phyloP scores from a whole-genome alignment of 2,329 filamentous ascomycete species.

The Phialophora macrospora region DNA sequence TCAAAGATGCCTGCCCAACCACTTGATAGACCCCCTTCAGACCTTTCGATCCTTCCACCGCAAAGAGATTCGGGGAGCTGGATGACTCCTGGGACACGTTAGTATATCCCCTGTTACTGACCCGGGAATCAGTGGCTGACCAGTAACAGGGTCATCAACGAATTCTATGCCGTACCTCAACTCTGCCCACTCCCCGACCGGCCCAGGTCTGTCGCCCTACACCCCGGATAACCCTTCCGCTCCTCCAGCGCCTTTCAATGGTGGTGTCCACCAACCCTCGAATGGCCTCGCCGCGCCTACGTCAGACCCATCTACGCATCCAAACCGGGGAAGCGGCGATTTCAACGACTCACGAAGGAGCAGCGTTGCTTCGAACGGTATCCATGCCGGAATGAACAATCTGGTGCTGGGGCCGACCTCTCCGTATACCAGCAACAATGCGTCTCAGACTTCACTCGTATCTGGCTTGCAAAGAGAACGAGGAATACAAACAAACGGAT shows the following conservation, averaged over 20 bases:
- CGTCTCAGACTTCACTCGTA: slow-evolving; percentile 53
- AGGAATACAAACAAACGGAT: slow-evolving; percentile 47
- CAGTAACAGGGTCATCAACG: slow-evolving; percentile 52
- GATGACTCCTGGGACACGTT: slow-evolving; percentile 64
- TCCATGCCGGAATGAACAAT: slow-evolving; percentile 56
- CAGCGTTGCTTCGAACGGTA: slow-evolving; percentile 53
- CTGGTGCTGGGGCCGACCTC: slow-evolving; percentile 54
- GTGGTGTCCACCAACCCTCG: slow-evolving; percentile 46
- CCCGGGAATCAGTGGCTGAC: slow-evolving; percentile 4
- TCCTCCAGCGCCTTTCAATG: slow-evolving; percentile 48
- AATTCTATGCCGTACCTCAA: slow-evolving; percentile 52
- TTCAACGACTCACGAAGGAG: slow-evolving; percentile 54
- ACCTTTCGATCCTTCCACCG: slow-evolving; percentile 51
- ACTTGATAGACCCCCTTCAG: slow-evolving; percentile 50
- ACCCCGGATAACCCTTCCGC: slow-evolving; percentile 48
- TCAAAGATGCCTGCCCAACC: slow-evolving; percentile 47
- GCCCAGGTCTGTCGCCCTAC: slow-evolving; percentile 50
- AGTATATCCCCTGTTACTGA: slow-evolving; percentile 40
- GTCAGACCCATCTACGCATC: slow-evolving; percentile 55
- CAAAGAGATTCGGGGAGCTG: slow-evolving; percentile 64
- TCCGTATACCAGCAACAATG: slow-evolving; percentile 50
- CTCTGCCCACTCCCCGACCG: slow-evolving; percentile 53
- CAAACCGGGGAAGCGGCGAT: slow-evolving; percentile 52
- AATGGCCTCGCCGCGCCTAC: slow-evolving; percentile 62
- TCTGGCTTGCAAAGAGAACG: slow-evolving; percentile 51